Base-by-base conservation (phyloP, 1,139 yeast species). In the Cylindricascospora bacillispora region DNA sequence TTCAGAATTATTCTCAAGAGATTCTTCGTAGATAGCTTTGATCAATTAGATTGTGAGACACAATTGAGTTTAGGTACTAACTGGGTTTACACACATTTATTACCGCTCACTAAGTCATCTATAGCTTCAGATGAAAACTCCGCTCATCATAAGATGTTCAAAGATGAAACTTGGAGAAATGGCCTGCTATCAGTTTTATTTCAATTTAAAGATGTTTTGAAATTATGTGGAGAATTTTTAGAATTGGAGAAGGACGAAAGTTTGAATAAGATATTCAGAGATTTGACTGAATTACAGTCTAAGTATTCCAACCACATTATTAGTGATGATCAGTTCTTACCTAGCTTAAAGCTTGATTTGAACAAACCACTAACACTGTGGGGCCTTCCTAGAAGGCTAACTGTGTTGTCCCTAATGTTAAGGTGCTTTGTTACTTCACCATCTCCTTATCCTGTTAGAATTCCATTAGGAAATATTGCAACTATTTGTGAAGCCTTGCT, bases 81-180 rank as follows among this genome's bases (percentile, higher is more conserved):
- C 1, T 67, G 65, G 43, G 86, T 82, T 2, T 59, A 69, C 23
- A 59, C 80, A 36, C 79, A 82, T 57, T 64, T 61, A 62, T 67
- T 67, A 43, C 79, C 65, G 45, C n/a, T n/a, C n/a, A 59, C 56
- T 54, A 73, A 54, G 60, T 55, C 59, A 5, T 42, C 49, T 17
- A 63, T 61, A 17, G 45, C 48, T 47, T 60, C 52, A 47, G 59
- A 43, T 45, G 63, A 56, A 42, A 54, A 35, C 29, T 52, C 33
- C 32, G 44, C 43, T 33, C 57, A 49, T 32, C 50, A 42, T 33
- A 54, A 43, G 33, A 35, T 54, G 3, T 45, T 51, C 15, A 60
- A 50, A 12, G 63, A 59, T 42, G 62, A 55, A 22, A 54, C 62
- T 37, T 74, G 80, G 80, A 57, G 62, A 40, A 34, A 47, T 2